A percentile compares a stretch with the other conserved stretches of the same genome.
Conservation (phyloP, 768 basidiomycete species). For the Dendrothele bispora region DNA sequence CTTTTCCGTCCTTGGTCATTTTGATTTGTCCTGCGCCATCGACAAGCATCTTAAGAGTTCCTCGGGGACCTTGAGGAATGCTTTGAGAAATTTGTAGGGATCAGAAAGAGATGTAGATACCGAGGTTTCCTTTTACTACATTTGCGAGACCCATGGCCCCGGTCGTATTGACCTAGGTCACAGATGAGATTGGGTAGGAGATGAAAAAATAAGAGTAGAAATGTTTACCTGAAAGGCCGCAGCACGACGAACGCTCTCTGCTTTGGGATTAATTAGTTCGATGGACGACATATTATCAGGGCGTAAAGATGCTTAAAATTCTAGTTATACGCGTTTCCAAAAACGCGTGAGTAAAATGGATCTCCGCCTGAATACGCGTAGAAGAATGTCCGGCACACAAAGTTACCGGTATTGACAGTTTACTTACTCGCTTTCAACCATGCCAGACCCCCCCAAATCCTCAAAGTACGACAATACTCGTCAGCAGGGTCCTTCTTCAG, state of each 20-base stretch:
- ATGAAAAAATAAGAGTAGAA: constrained; percentile 13
- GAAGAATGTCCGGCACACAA: no score
- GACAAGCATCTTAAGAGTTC: constrained; percentile 99
- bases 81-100: constrained; percentile 2
- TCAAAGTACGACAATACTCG: constrained; percentile 36
- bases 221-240: constrained; percentile 84
- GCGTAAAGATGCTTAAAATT: no score
- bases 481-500: constrained; percentile 16
- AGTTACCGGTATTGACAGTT: no score
- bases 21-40: constrained; percentile 98
- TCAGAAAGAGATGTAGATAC: constrained; percentile 41
- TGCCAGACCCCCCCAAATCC: constrained; percentile 20
- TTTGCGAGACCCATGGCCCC: constrained; percentile 97
- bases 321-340: no score
- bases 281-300: constrained; percentile 46
- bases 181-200: constrained; percentile 21
- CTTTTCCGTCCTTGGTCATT: constrained; percentile 99
- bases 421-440: no score
- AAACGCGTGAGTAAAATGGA: no score
- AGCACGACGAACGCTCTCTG: constrained; percentile 87
- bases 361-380: no score
- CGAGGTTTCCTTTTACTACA: constrained; percentile 96
- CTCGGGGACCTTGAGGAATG: constrained; percentile 74
- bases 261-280: constrained; percentile 96
- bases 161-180: constrained; percentile 76